Evolutionary conservation across 2,329 filamentous ascomycete genomes (phyloP).

Genomic region (Diaporthe batatas): DNA sequence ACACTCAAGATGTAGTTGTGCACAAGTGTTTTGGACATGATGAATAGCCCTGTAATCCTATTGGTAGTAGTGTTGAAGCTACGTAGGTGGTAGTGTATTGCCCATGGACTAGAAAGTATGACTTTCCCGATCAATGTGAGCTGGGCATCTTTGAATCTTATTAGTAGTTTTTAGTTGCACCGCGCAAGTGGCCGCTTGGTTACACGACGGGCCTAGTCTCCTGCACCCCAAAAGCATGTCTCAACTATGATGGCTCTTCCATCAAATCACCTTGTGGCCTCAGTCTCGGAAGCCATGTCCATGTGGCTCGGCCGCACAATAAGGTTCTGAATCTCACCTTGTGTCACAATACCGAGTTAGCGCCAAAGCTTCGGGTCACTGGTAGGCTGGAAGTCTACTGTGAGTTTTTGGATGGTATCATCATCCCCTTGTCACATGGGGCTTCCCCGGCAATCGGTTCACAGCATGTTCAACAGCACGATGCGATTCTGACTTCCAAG

Average conservation of each 20-base stretch:
- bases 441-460: not conserved
- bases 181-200: too few species aligned
- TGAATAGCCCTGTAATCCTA: too few species aligned
- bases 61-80: too few species aligned
- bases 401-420: not conserved
- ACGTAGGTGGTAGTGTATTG: too few species aligned
- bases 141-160: too few species aligned
- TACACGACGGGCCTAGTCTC: not conserved
- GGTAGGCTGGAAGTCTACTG: not conserved
- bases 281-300: not conserved
- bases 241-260: not conserved
- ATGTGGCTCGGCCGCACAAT: not conserved
- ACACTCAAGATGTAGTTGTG: too few species aligned
- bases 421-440: not conserved
- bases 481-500: too few species aligned
- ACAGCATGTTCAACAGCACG: not conserved
- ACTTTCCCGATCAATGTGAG: too few species aligned
- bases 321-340: constrained; percentile 6
- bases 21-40: too few species aligned
- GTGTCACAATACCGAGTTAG: not conserved
- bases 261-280: constrained; percentile 1
- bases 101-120: too few species aligned
- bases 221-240: constrained; percentile 5
- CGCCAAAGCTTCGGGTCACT: not conserved
- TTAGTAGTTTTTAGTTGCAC: too few species aligned